Conservation (phyloP, 108 stramenopile genomes). For the Schizochytrium sp. region DNA sequence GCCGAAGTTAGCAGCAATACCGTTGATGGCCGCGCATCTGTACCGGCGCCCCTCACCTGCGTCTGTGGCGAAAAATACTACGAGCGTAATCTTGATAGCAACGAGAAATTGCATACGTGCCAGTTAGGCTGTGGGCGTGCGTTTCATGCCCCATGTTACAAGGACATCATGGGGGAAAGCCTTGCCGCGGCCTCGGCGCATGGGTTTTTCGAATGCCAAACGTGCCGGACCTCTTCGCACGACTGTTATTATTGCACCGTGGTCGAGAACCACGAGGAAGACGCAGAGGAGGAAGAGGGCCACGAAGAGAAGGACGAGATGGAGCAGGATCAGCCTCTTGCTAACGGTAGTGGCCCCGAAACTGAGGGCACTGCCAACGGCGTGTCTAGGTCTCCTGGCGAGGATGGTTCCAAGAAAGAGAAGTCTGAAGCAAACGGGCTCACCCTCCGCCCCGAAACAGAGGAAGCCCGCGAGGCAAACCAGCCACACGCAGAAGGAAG, state of each 20-base stretch:
- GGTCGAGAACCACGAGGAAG: not conserved
- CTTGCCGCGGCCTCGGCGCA: not conserved
- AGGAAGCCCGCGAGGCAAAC: no score
- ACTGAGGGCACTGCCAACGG: no score
- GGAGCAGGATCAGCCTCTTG: no score
- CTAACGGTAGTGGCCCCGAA: no score
- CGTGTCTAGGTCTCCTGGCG: no score
- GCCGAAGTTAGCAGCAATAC: not conserved
- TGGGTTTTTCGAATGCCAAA: not conserved
- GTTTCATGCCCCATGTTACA: not conserved
- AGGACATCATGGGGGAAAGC: not conserved
- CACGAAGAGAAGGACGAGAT: not conserved
- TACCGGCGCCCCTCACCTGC: not conserved
- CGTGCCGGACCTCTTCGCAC: not conserved
- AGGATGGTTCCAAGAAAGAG: no score
- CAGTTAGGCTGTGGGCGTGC: not conserved
- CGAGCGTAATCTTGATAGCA: not conserved
- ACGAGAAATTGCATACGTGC: not conserved
- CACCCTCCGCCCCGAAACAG: no score
- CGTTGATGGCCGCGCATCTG: not conserved
- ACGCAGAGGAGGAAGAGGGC: not conserved
- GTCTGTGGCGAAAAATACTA: not conserved
- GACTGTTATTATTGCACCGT: not conserved
- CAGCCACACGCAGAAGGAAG: not conserved
- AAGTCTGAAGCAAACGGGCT: no score